phyloP scores from a whole-genome alignment of 2,329 filamentous ascomycete species.

The Cadophora malorum region DNA sequence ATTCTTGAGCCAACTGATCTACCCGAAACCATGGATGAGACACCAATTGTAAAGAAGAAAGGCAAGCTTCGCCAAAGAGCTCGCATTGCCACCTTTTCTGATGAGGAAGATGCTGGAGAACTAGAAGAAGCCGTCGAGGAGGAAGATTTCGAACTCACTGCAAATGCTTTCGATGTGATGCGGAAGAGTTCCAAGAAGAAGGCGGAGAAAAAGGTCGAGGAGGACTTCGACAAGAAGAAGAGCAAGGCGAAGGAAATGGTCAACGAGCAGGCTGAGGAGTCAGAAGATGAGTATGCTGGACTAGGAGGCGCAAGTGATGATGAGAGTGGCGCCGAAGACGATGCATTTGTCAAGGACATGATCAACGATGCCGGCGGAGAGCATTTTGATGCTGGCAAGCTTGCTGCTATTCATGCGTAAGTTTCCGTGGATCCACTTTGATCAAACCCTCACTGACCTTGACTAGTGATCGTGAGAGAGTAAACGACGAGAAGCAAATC shows the following conservation, averaged over 20 bases:
- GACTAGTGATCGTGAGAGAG: slow-evolving; percentile 76
- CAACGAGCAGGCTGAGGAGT: slow-evolving; percentile 94
- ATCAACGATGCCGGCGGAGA: slow-evolving; percentile 85
- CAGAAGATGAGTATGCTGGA: slow-evolving; percentile 96
- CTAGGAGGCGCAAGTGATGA: slow-evolving; percentile 90
- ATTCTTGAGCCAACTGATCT: slow-evolving; percentile 49
- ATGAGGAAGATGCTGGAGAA: slow-evolving; percentile 41
- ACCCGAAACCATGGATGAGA: slow-evolving; percentile 58
- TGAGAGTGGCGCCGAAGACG: slow-evolving; percentile 76
- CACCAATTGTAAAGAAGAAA: slow-evolving; percentile 68
- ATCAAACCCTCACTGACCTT: slow-evolving; percentile 20
- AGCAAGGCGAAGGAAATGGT: slow-evolving; percentile 88
- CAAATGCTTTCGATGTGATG: slow-evolving; percentile 59
- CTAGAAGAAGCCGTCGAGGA: slow-evolving; percentile 36
- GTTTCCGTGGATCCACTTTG: slow-evolving; percentile 48
- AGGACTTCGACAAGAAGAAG: slow-evolving; percentile 81
- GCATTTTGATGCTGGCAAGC: slow-evolving; percentile 77
- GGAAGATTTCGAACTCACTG: slow-evolving; percentile 48
- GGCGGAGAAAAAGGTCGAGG: slow-evolving; percentile 53
- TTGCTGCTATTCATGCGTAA: slow-evolving; percentile 90
- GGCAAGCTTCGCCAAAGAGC: slow-evolving; percentile 60
- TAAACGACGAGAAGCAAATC: slow-evolving; percentile 83
- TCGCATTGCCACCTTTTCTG: slow-evolving; percentile 51
- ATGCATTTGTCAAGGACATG: slow-evolving; percentile 80
- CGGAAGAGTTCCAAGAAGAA: slow-evolving; percentile 67